Conservation (phyloP, 108 stramenopile genomes). For the Pseudonitzschia multiseries region DNA sequence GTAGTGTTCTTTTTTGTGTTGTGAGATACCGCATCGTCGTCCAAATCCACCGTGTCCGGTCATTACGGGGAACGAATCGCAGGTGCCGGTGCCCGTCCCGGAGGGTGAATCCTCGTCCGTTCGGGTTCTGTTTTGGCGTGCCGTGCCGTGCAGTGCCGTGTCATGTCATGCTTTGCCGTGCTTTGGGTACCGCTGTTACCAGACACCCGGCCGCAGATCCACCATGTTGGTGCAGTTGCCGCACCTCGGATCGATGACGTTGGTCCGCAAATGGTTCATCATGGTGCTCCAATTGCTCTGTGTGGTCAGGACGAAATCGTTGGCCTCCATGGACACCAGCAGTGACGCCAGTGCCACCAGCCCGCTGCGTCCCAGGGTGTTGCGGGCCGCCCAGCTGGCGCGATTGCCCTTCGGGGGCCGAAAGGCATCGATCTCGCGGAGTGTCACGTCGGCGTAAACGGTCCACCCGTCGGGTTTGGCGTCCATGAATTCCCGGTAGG, state of each 20-base stretch:
- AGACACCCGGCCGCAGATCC: constrained; percentile 46
- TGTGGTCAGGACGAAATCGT: constrained; percentile 54
- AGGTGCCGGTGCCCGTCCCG: too few relatives aligned
- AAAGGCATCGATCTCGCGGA: constrained; percentile 43
- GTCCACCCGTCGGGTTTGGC: constrained; percentile 39
- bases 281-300: constrained; percentile 61
- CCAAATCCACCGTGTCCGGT: too few relatives aligned
- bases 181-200: constrained; percentile 16
- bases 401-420: constrained; percentile 51
- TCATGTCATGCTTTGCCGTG: too few relatives aligned
- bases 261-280: constrained; percentile 46
- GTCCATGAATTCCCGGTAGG: constrained; percentile 38
- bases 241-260: constrained; percentile 51
- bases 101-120: too few relatives aligned
- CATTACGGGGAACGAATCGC: too few relatives aligned
- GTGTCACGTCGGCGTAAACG: constrained; percentile 44
- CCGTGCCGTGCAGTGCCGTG: too few relatives aligned
- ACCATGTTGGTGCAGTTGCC: constrained; percentile 40
- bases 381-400: constrained; percentile 42
- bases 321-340: constrained; percentile 57
- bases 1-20: too few relatives aligned
- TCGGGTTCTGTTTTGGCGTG: too few relatives aligned
- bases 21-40: too few relatives aligned
- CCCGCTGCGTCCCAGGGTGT: constrained; percentile 52
- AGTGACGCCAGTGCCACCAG: constrained; percentile 50